Conservation (phyloP, 768 basidiomycete species). For the Tulasnella calospora region DNA sequence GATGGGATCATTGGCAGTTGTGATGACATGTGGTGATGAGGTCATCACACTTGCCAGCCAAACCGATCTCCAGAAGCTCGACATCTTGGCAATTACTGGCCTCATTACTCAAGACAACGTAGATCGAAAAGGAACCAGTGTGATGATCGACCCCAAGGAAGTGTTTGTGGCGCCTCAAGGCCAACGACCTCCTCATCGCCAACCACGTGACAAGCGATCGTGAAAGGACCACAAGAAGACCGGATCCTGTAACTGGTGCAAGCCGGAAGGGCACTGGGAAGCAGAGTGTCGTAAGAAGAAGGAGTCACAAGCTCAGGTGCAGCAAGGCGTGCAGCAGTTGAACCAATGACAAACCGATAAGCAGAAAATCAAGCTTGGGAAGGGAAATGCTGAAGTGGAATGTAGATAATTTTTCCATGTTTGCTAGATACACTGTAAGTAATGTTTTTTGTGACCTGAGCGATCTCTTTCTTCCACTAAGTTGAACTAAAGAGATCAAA, state of each 20-base stretch:
- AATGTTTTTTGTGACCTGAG: too few species aligned
- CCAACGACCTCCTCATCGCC: too few species aligned
- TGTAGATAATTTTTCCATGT: too few species aligned
- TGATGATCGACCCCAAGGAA: background rate
- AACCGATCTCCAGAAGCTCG: background rate
- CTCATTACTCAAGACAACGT: background rate
- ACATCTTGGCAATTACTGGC: background rate
- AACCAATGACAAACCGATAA: background rate
- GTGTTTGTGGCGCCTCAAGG: background rate
- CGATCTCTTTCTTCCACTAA: too few species aligned
- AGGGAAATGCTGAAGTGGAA: too few species aligned
- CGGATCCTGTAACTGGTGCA: background rate
- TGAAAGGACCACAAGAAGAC: background rate
- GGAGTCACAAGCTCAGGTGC: too few species aligned
- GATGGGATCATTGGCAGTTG: too few species aligned
- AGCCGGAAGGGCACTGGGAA: background rate
- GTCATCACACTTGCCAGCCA: too few species aligned
- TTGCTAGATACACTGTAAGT: too few species aligned
- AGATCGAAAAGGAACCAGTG: background rate
- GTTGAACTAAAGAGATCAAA: too few species aligned
- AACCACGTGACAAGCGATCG: too few species aligned
- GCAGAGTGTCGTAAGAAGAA: background rate
- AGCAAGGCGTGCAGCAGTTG: background rate
- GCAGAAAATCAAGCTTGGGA: background rate
- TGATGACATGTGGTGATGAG: too few species aligned